A percentile compares a stretch with the other conserved stretches of the same genome.
Conservation (phyloP, 2,329 filamentous ascomycete genomes). For the Sarocladiaceae sp. region DNA sequence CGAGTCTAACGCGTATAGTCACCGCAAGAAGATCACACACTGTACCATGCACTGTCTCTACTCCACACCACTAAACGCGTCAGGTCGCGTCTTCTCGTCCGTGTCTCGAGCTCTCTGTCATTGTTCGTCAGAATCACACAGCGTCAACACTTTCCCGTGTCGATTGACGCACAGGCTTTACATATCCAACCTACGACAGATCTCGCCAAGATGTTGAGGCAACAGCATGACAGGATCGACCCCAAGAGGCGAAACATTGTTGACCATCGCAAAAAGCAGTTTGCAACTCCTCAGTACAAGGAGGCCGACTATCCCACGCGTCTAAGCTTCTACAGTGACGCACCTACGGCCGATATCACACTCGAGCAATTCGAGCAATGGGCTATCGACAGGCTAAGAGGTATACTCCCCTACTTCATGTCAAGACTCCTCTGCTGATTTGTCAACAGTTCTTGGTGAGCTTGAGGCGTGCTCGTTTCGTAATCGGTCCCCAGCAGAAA, state of each 20-base stretch:
- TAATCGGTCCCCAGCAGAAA: conserved; percentile 80
- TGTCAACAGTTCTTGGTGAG: conserved; percentile 64
- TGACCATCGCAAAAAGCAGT: conserved; percentile 81
- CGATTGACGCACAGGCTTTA: neutral
- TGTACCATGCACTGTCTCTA: neutral
- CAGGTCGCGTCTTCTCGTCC: conserved; percentile 12
- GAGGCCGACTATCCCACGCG: conserved; percentile 75
- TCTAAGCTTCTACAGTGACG: conserved; percentile 84
- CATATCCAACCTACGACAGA: neutral
- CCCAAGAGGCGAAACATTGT: conserved; percentile 70
- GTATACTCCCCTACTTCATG: conserved; percentile 36
- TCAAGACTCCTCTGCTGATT: conserved; percentile 8
- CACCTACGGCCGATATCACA: conserved; percentile 89
- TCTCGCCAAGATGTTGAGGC: conserved; percentile 37
- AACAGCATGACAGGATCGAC: conserved; percentile 48
- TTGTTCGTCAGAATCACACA: neutral
- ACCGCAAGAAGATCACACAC: no score
- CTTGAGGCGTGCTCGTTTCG: conserved; percentile 93
- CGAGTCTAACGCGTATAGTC: no score
- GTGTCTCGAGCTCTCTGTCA: conserved; percentile 1
- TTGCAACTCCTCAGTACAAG: conserved; percentile 69
- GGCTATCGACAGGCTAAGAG: conserved; percentile 86
- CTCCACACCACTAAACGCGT: conserved; percentile 6
- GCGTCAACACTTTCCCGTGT: no score
- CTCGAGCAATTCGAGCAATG: conserved; percentile 98